phyloP scores from a whole-genome alignment of 176 grass and related monocot species.

The Leersia perrieri region DNA sequence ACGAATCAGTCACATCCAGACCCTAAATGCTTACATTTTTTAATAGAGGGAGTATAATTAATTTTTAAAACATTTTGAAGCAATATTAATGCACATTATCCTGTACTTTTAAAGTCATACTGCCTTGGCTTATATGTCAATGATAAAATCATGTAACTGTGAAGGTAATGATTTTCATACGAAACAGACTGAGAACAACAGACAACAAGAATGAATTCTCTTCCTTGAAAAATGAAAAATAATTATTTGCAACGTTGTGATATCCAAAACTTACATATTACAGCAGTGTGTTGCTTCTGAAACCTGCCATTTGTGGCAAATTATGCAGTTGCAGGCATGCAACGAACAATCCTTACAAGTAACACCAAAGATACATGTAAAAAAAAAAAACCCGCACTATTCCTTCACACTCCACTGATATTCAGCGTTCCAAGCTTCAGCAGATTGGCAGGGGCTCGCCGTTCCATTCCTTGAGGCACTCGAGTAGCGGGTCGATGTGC shows the following conservation, averaged over 20 bases:
- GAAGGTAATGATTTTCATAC: no score
- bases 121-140: no score
- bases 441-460: constrained; percentile 61
- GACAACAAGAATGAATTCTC: no score
- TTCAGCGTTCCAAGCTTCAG: constrained; percentile 17
- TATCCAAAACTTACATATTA: constrained; percentile 1
- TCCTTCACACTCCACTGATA: background rate
- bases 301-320: constrained; percentile 7
- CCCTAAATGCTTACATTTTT: no score
- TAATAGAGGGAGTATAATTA: no score
- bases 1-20: no score
- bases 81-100: no score
- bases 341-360: background rate
- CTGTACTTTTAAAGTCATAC: no score
- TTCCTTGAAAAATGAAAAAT: background rate
- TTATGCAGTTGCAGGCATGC: constrained; percentile 7
- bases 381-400: constrained; percentile 1
- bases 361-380: constrained; percentile 11
- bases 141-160: no score
- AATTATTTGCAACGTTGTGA: background rate
- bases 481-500: constrained; percentile 60
- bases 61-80: no score
- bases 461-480: constrained; percentile 81
- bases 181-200: no score
- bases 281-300: constrained; percentile 1